Percentiles rank a stretch among this genome's conserved stretches.
These are phyloP conservation scores for Chrysopogon serrulatus DNA, from an alignment of 176 grass and related monocot species.

Conservation along the genomic window DNA sequence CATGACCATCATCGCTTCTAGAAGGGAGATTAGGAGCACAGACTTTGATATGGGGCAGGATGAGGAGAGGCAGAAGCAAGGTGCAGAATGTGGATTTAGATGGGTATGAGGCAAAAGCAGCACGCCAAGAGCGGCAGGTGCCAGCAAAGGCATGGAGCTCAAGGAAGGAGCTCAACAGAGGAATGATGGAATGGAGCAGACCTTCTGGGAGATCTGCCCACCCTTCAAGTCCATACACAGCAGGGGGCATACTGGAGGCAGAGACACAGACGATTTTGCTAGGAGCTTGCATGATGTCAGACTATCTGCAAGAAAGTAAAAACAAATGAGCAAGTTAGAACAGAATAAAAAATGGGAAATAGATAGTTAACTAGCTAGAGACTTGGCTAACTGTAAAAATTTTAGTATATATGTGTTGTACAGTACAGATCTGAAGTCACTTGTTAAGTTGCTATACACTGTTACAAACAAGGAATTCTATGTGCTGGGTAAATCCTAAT, in stretches of 20 bases:
- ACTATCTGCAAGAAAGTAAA: neutral
- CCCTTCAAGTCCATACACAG: neutral
- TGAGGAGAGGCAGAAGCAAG: slow-evolving; percentile 23
- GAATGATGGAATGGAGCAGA: slow-evolving; percentile 26
- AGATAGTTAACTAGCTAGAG: neutral
- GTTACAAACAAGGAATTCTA: neutral
- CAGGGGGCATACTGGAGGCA: neutral
- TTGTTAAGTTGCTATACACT: no score
- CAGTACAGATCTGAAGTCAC: no score
- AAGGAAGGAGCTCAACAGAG: slow-evolving; percentile 12
- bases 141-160: slow-evolving; percentile 29
- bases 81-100: neutral
- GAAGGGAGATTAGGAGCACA: neutral
- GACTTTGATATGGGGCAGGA: neutral
- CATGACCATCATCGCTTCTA: neutral
- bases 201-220: slow-evolving; percentile 28
- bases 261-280: neutral
- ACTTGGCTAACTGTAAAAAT: neutral
- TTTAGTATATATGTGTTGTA: no score
- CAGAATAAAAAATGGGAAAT: neutral
- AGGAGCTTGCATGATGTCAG: slow-evolving; percentile 3
- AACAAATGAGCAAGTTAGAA: slow-evolving; percentile 2
- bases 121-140: slow-evolving; percentile 38
- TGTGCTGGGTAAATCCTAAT: neutral
- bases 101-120: neutral